phyloP scores from a whole-genome alignment of 148 eudicot species.

The Selenicereus undatus region DNA sequence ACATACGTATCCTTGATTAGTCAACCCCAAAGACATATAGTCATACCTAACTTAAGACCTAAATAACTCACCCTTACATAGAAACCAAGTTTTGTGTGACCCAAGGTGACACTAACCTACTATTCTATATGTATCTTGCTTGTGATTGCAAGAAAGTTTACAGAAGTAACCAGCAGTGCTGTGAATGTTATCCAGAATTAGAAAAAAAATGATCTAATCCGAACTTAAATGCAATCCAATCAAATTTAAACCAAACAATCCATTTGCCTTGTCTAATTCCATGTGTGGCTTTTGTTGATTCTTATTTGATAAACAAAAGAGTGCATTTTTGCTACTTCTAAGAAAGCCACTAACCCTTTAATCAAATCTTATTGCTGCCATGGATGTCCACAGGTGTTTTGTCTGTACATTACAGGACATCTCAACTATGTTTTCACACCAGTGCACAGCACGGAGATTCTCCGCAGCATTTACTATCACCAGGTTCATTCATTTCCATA shows the following conservation, averaged over 20 bases:
- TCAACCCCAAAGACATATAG: too few species aligned
- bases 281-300: background rate
- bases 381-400: slow-evolving; percentile 22
- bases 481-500: slow-evolving; percentile 17
- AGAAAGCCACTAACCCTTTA: background rate
- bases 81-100: too few species aligned
- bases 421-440: slow-evolving; percentile 23
- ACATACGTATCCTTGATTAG: too few species aligned
- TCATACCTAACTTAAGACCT: too few species aligned
- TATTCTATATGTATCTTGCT: too few species aligned
- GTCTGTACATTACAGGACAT: slow-evolving; percentile 32
- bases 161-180: too few species aligned
- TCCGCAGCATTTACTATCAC: slow-evolving; percentile 29
- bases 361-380: background rate
- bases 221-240: too few species aligned
- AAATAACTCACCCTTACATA: too few species aligned
- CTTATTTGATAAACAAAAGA: background rate
- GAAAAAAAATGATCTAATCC: too few species aligned
- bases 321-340: background rate
- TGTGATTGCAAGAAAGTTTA: too few species aligned
- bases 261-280: background rate
- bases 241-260: background rate
- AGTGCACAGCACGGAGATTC: slow-evolving; percentile 25
- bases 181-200: too few species aligned
- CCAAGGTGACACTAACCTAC: too few species aligned